Conservation (phyloP, 306 rosid genomes). For the Purshia tridentata region DNA sequence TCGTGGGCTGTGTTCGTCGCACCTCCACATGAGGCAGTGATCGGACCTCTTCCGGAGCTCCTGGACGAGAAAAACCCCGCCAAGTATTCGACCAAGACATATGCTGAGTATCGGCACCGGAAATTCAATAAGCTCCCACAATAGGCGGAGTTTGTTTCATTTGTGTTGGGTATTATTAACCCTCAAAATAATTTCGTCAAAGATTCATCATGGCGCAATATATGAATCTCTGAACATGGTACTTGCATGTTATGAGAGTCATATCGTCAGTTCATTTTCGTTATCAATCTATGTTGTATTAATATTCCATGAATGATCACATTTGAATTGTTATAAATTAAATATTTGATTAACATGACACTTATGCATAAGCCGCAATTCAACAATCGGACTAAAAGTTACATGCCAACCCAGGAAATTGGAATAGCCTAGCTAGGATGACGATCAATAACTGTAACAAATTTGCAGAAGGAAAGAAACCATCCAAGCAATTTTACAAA, state of each 20-base stretch:
- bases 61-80: conserved; percentile 43
- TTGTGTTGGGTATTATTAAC: neutral
- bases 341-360: neutral
- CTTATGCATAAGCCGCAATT: no score
- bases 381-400: no score
- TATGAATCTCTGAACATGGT: neutral
- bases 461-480: no score
- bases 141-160: neutral
- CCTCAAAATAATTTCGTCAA: neutral
- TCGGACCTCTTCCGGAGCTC: conserved; percentile 53
- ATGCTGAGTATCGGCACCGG: conserved; percentile 53
- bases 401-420: no score
- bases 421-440: no score
- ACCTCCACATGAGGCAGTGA: conserved; percentile 45
- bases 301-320: neutral
- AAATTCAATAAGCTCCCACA: conserved; percentile 69
- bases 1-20: conserved; percentile 64
- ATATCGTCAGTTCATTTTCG: neutral
- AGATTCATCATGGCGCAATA: neutral
- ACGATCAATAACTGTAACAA: no score
- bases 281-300: neutral
- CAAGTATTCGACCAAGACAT: conserved; percentile 61
- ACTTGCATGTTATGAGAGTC: neutral
- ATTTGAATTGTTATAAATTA: neutral
- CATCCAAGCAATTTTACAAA: no score